Percentiles rank a stretch among this genome's conserved stretches.
Evolutionary conservation across 1,284 basidiomycete species (phyloP).

Genomic region (Malassezia dermatis): DNA sequence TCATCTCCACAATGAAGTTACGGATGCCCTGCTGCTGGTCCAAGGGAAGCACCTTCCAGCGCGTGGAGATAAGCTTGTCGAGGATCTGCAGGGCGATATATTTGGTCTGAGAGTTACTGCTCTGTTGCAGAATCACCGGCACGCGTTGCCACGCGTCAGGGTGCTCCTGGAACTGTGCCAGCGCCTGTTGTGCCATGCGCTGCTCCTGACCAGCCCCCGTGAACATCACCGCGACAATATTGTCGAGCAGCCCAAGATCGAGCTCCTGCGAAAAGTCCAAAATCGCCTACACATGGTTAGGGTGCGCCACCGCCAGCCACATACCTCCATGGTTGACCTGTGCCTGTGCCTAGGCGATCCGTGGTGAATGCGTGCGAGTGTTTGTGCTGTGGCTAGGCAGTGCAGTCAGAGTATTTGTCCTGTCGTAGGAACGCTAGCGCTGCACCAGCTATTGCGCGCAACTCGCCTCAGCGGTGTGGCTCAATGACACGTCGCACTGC

Average conservation of each 20-base stretch:
- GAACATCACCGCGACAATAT: slow-evolving; percentile 43
- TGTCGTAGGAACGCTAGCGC: neutral
- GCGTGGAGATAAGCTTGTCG: slow-evolving; percentile 68
- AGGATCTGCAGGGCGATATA: slow-evolving; percentile 46
- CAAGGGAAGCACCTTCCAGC: slow-evolving; percentile 91
- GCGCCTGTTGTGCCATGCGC: slow-evolving; percentile 40
- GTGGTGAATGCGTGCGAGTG: neutral
- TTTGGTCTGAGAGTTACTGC: slow-evolving; percentile 78
- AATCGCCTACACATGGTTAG: slow-evolving; percentile 23
- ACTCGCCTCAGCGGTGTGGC: neutral
- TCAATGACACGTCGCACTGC: slow-evolving; percentile 1
- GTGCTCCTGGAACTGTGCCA: slow-evolving; percentile 78
- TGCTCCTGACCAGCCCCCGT: slow-evolving; percentile 37
- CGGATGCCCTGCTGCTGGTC: slow-evolving; percentile 72
- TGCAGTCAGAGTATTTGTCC: neutral
- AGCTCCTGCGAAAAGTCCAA: slow-evolving; percentile 45
- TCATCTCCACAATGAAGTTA: slow-evolving; percentile 90
- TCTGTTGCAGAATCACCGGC: slow-evolving; percentile 79
- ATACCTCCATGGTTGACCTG: slow-evolving; percentile 15
- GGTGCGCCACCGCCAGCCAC: slow-evolving; percentile 3
- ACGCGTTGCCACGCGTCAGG: slow-evolving; percentile 98
- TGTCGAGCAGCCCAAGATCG: slow-evolving; percentile 43
- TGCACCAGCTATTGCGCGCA: neutral
- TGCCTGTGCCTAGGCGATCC: neutral
- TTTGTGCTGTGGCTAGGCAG: neutral